Percentiles rank a stretch among this genome's conserved stretches.
These are phyloP conservation scores for Neurospora sp. DNA, from an alignment of 495 filamentous ascomycete species.

Conservation along the genomic window DNA sequence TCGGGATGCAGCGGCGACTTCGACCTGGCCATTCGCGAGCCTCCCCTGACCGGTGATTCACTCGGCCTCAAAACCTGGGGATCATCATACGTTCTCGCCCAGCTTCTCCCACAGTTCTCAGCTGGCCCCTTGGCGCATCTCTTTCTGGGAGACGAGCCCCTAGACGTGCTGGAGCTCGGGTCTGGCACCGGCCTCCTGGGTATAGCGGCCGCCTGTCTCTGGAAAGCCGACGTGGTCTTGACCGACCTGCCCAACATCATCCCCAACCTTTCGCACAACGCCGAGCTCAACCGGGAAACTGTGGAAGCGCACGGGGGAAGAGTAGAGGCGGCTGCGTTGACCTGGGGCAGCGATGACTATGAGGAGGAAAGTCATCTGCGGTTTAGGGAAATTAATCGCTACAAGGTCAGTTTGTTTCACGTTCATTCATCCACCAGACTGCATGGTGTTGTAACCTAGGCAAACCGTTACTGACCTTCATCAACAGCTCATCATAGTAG, in stretches of 20 bases:
- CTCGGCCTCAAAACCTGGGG: slow-evolving; percentile 91
- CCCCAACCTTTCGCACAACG: slow-evolving; percentile 32
- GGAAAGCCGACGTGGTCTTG: slow-evolving; percentile 30
- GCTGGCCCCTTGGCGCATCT: slow-evolving; percentile 28
- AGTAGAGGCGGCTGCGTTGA: slow-evolving; percentile 26
- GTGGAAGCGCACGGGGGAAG: slow-evolving; percentile 26
- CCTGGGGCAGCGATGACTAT: slow-evolving; percentile 25
- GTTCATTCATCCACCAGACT: background rate
- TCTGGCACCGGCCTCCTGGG: slow-evolving; percentile 57
- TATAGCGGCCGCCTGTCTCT: slow-evolving; percentile 35
- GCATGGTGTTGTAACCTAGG: background rate
- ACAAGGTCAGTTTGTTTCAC: slow-evolving; percentile 22
- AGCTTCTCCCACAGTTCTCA: slow-evolving; percentile 45
- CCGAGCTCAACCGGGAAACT: slow-evolving; percentile 22
- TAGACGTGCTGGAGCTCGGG: slow-evolving; percentile 47
- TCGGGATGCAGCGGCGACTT: slow-evolving; percentile 16
- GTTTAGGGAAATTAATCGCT: slow-evolving; percentile 25
- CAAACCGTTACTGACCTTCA: background rate
- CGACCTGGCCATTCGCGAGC: slow-evolving; percentile 68
- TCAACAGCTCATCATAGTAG: slow-evolving; percentile 32
- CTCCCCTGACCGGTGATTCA: slow-evolving; percentile 75
- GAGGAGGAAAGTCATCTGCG: slow-evolving; percentile 20
- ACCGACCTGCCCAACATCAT: slow-evolving; percentile 37
- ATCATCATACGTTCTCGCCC: slow-evolving; percentile 76
- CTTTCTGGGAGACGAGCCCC: slow-evolving; percentile 8